phyloP scores from a whole-genome alignment of 352 stramenopile genomes.

The Globisporangium nagaii region DNA sequence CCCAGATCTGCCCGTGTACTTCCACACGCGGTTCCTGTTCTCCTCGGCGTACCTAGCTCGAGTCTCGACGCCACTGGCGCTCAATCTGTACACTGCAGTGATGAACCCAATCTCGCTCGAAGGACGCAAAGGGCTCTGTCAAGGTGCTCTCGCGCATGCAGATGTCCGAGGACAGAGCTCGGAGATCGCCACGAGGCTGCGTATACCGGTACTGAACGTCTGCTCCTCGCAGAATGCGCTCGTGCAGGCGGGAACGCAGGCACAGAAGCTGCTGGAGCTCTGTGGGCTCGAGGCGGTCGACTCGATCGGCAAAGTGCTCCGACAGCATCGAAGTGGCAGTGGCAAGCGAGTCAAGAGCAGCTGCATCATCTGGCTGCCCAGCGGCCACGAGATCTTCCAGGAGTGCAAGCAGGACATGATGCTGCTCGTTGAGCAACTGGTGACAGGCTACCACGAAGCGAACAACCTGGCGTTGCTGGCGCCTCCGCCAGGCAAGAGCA shows the following conservation, averaged over 20 bases:
- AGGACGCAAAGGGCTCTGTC: slow-evolving; percentile 86
- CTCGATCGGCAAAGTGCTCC: slow-evolving; percentile 79
- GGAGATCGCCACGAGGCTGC: slow-evolving; percentile 43
- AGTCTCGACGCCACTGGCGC: slow-evolving; percentile 90
- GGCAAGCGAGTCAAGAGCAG: slow-evolving; percentile 14
- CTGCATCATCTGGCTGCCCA: slow-evolving; percentile 81
- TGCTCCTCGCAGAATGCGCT: slow-evolving; percentile 87
- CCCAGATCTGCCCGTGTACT: slow-evolving; percentile 94
- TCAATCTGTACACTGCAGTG: slow-evolving; percentile 95
- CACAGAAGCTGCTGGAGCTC: slow-evolving; percentile 58
- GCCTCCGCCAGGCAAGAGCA: slow-evolving; percentile 10
- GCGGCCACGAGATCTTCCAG: slow-evolving; percentile 93
- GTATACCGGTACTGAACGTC: slow-evolving; percentile 82
- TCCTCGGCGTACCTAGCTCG: slow-evolving; percentile 86
- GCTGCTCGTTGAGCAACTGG: slow-evolving; percentile 89
- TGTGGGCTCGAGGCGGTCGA: slow-evolving; percentile 53
- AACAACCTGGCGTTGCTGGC: slow-evolving; percentile 61
- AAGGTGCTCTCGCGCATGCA: slow-evolving; percentile 79
- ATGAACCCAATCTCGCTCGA: slow-evolving; percentile 92
- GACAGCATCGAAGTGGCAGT: slow-evolving; percentile 1
- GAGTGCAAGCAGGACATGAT: slow-evolving; percentile 87
- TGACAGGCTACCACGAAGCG: slow-evolving; percentile 91
- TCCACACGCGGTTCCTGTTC: slow-evolving; percentile 94
- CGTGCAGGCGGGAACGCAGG: slow-evolving; percentile 76
- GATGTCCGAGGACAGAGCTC: slow-evolving; percentile 53